Percentiles rank a stretch among this genome's conserved stretches.
Evolutionary conservation across 2,329 filamentous ascomycete genomes (phyloP).

Genomic region (Fusarium transvaalense): DNA sequence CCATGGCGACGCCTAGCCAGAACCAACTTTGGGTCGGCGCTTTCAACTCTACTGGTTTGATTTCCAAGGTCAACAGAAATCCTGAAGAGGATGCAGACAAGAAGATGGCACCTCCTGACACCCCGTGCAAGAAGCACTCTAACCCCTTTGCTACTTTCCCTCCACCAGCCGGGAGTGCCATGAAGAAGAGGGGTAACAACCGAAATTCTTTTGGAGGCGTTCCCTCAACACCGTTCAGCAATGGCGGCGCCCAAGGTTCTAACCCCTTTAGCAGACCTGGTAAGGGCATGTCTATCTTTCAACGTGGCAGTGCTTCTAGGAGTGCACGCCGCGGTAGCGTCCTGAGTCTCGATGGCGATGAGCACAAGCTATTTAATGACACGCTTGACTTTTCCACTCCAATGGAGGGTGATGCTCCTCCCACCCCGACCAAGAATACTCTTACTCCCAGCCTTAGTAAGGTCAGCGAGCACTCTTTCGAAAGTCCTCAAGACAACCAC

Average conservation of each 20-base stretch:
- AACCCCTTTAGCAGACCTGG: slow-evolving; percentile 67
- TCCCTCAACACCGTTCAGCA: slow-evolving; percentile 85
- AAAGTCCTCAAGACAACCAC: slow-evolving; percentile 51
- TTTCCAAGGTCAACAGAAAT: slow-evolving; percentile 93
- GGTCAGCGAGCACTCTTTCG: slow-evolving; percentile 56
- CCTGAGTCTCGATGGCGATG: slow-evolving; percentile 83
- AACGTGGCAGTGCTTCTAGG: slow-evolving; percentile 62
- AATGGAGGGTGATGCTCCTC: slow-evolving; percentile 76
- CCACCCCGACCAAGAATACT: slow-evolving; percentile 87
- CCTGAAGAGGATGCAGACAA: slow-evolving; percentile 74
- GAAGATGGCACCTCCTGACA: slow-evolving; percentile 86
- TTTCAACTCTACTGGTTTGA: slow-evolving; percentile 93
- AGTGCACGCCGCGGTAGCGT: slow-evolving; percentile 74
- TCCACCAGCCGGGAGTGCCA: slow-evolving; percentile 67
- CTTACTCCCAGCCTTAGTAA: slow-evolving; percentile 59
- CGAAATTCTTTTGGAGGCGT: slow-evolving; percentile 78
- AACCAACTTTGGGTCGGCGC: slow-evolving; percentile 77
- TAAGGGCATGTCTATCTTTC: slow-evolving; percentile 75
- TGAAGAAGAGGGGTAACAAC: slow-evolving; percentile 72
- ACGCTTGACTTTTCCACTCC: slow-evolving; percentile 44
- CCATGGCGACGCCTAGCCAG: slow-evolving; percentile 61
- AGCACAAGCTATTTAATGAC: slow-evolving; percentile 64
- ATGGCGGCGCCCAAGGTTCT: slow-evolving; percentile 62
- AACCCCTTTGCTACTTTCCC: slow-evolving; percentile 77
- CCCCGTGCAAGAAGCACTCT: slow-evolving; percentile 90